phyloP scores from a whole-genome alignment of 768 basidiomycete genomes.

The Megacollybia marginata region DNA sequence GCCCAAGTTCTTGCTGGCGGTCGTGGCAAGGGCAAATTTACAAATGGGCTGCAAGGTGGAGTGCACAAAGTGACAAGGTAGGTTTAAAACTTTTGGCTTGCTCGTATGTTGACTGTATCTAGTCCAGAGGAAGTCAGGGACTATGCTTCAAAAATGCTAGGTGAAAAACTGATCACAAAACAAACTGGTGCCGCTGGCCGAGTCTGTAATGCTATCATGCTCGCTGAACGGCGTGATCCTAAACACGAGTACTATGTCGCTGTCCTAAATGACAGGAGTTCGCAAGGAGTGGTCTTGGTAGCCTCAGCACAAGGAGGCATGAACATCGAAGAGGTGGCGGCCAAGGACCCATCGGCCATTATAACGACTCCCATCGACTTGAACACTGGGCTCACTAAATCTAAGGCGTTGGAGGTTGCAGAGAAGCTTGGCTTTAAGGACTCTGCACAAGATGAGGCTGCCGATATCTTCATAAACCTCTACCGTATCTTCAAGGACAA shows the following conservation, averaged over 20 bases:
- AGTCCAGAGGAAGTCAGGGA: slow-evolving; percentile 88
- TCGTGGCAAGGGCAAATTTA: slow-evolving; percentile 95
- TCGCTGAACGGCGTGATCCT: slow-evolving; percentile 90
- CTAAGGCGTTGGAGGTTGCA: slow-evolving; percentile 72
- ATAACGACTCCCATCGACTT: slow-evolving; percentile 92
- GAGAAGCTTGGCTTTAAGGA: slow-evolving; percentile 85
- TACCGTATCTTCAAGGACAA: slow-evolving; percentile 98
- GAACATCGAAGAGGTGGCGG: slow-evolving; percentile 99
- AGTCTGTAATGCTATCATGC: slow-evolving; percentile 97
- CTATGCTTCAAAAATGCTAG: slow-evolving; percentile 88
- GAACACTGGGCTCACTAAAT: slow-evolving; percentile 68
- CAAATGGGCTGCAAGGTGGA: slow-evolving; percentile 94
- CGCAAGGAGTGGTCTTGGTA: slow-evolving; percentile 87
- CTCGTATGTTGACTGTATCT: slow-evolving; percentile 6
- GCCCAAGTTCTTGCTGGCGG: slow-evolving; percentile 99
- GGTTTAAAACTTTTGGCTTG: slow-evolving; percentile 4
- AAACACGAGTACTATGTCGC: slow-evolving; percentile 98
- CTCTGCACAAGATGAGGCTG: slow-evolving; percentile 73
- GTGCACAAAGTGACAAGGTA: slow-evolving; percentile 92
- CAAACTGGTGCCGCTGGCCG: slow-evolving; percentile 93
- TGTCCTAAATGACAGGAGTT: slow-evolving; percentile 87
- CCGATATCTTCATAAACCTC: slow-evolving; percentile 87
- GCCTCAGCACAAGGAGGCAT: slow-evolving; percentile 94
- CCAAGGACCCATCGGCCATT: slow-evolving; percentile 89
- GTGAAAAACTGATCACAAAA: slow-evolving; percentile 93